Percentiles rank a stretch among this genome's conserved stretches.
Evolutionary conservation across 129 eudicot species (phyloP).

Genomic region (Smallanthus sonchifolius): DNA sequence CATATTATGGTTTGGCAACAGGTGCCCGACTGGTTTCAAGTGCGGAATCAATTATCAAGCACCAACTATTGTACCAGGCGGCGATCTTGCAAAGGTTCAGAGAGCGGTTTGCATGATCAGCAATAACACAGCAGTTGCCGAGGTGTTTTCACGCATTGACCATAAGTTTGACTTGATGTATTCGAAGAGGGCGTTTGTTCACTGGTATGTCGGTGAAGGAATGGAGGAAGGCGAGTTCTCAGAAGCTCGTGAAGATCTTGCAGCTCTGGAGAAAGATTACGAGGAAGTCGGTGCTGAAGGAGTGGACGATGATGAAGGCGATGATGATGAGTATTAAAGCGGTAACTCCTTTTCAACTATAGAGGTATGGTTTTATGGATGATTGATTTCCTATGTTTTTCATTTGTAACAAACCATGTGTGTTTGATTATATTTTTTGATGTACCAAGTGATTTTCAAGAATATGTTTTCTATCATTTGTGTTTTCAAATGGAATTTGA

Average conservation of each 20-base stretch:
- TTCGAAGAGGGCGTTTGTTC: conserved; percentile 82
- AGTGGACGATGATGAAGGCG: conserved; percentile 59
- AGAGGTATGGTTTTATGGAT: conserved; percentile 10
- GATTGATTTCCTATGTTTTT: background rate
- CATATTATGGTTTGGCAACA: conserved; percentile 15
- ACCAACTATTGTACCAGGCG: conserved; percentile 86
- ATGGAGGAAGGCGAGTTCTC: conserved; percentile 97
- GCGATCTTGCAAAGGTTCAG: conserved; percentile 91
- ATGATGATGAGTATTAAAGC: conserved; percentile 53
- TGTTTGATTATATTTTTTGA: background rate
- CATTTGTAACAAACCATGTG: background rate
- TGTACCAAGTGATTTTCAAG: background rate
- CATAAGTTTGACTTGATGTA: conserved; percentile 91
- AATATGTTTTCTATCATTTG: background rate
- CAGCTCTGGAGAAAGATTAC: conserved; percentile 87
- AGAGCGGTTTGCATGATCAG: conserved; percentile 97
- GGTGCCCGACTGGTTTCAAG: conserved; percentile 96
- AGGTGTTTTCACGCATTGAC: conserved; percentile 83
- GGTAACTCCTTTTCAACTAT: background rate
- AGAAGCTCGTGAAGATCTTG: conserved; percentile 88
- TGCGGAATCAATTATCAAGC: conserved; percentile 90
- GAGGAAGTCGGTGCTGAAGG: conserved; percentile 96
- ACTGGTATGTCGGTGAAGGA: conserved; percentile 94
- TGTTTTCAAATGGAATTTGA: background rate
- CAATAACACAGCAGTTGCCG: conserved; percentile 93